Conservation (phyloP, 2,329 filamentous ascomycete species). For the Fusarium verrucosum region DNA sequence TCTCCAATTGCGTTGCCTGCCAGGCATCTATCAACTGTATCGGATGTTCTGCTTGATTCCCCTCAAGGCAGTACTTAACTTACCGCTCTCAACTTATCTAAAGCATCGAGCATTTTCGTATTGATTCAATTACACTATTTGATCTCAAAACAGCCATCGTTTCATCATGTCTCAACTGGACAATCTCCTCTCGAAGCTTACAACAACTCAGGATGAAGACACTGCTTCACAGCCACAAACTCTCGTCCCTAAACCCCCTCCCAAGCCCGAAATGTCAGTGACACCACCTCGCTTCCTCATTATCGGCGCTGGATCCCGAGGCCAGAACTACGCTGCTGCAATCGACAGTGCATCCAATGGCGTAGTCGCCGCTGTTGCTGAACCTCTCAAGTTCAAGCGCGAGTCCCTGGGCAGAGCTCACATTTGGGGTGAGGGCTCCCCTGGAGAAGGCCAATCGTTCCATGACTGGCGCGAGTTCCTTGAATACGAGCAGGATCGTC, state of each 20-base stretch:
- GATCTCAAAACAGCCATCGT: not conserved
- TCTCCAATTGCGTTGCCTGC: conserved; percentile 1
- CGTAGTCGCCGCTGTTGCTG: conserved; percentile 79
- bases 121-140: not conserved
- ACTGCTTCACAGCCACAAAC: conserved; percentile 36
- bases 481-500: conserved; percentile 72
- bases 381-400: conserved; percentile 82
- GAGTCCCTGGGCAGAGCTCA: conserved; percentile 73
- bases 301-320: conserved; percentile 84
- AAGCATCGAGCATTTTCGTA: not conserved
- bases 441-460: conserved; percentile 74
- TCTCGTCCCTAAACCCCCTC: conserved; percentile 45
- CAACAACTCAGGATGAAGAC: conserved; percentile 15
- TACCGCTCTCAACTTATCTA: not conserved
- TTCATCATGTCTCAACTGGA: conserved; percentile 36
- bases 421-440: conserved; percentile 70
- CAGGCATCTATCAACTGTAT: conserved; percentile 1
- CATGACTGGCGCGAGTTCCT: conserved; percentile 78
- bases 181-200: conserved; percentile 33
- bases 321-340: conserved; percentile 76
- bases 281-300: conserved; percentile 74
- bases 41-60: not conserved
- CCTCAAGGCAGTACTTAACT: conserved; percentile 6
- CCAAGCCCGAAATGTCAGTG: conserved; percentile 57
- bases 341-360: conserved; percentile 72